Base-by-base conservation (phyloP, 164 flowering plant species). In the Santalum album region DNA sequence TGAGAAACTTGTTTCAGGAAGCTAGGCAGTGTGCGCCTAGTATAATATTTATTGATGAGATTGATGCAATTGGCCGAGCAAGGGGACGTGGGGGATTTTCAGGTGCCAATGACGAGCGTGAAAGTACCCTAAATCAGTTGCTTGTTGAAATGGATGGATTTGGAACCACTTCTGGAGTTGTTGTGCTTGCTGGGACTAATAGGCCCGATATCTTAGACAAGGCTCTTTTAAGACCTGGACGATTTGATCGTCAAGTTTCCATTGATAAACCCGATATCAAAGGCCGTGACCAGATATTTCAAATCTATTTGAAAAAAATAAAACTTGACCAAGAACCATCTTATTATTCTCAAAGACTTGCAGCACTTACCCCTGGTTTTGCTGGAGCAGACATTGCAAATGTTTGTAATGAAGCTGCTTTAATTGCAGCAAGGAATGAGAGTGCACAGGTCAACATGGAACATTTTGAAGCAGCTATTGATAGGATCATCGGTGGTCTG, bases 81-180 rank as follows among this genome's bases (percentile, higher is more conserved):
- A 26, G 70, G 21, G 70, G 70, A 1, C 55, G 66, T 23, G 63
- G 70, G 18, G 59, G 44, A 1, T 6, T 49, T 20, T 45, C 65
- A 12, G 66, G 70, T 12, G 54, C 39, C 10, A 32, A 62, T 45
- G 63, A 57, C 40, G 70, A 67, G 59, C 62, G 66, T 24, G 70
- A 67, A 42, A 62, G 62, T 39, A 67, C 70, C 2, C 43, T 62
- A 17, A 68, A 68, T 55, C 72, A 68, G 47, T 53, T 68, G 64
- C 61, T 68, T 38, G 67, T 63, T 2, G 72, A 68, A 25, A 68
- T 63, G 67, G 72, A 63, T 53, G 72, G 72, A 23, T 63, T 68
- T 55, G 70, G 62, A 51, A 56, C 66, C 0, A 66, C 66, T 22
- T 23, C 70, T 25, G 70, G 70, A 16, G 66, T 66, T 12, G 60